Evolutionary conservation across 495 filamentous ascomycete genomes (phyloP), one percentile per base, ranked within the genome.

Genomic region (Penicillium antarcticum): DNA sequence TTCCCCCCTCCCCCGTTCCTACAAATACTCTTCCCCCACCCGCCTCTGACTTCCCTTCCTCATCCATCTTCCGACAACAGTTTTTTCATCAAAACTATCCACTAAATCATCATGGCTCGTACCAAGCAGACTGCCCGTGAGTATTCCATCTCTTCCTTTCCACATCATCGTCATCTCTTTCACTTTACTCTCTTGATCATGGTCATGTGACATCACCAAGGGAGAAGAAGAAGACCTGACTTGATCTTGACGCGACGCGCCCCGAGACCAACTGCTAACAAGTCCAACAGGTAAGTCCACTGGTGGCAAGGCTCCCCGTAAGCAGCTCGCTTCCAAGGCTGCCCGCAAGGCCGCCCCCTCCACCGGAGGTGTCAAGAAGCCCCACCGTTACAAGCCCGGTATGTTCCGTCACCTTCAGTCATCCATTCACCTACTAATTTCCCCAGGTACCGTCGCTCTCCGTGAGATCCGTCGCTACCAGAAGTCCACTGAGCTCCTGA

Each of bases 391-490:
- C 75, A 99, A 97, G 92, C 94, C 94, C 72, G 92, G 92, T 92
- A 81, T 64, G 78, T 72, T 11, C n/a, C 47, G 39, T 14, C 40
- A 47, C 33, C 42, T 52, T 43, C 19, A 12, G 56, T 9, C 2
- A 57, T 9, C 2, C 8, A 7, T 29, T 29, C 26, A 29, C 5
- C 26, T 29, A 31, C 71, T 81, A 70, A 77, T 55, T 55, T 17
- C 23, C 3, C 52, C n/a, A 84, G 84, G 85, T 82, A 99, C 94
- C 81, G 94, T 99, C 87, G 94, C 94, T 92, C 94, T 99, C 66
- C 94, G 94, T 92, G 94, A 99, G 83, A 99, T 99, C 74, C 95
- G 94, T 92, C 94, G 94, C 71, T 99, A 99, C 87, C 94, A 99
- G 86, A 99, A 99, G 86, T 96, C 91, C 63, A 99, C 94, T 67